Conservation (phyloP, 2,329 filamentous ascomycete genomes). For the Aspergillus sojae region DNA sequence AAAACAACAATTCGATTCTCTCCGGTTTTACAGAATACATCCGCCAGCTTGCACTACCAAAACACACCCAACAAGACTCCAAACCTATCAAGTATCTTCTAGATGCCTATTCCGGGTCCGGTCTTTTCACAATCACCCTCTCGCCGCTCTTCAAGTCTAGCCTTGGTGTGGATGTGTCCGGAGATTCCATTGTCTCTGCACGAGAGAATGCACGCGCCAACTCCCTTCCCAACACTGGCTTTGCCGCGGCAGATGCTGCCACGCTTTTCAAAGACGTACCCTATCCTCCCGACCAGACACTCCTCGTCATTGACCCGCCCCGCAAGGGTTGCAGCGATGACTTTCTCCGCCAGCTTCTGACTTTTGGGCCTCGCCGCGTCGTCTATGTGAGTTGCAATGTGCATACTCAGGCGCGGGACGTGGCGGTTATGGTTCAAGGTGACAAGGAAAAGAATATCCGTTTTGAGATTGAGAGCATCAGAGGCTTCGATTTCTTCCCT, state of each 20-base stretch:
- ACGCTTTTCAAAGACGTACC: slow-evolving; percentile 76
- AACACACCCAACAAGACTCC: slow-evolving; percentile 33
- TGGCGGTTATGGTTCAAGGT: slow-evolving; percentile 82
- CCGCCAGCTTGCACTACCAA: slow-evolving; percentile 72
- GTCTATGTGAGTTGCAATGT: slow-evolving; percentile 98
- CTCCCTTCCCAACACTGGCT: slow-evolving; percentile 72
- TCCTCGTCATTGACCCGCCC: slow-evolving; percentile 95
- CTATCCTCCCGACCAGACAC: slow-evolving; percentile 78
- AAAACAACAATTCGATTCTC: slow-evolving; percentile 99
- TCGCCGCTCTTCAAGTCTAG: slow-evolving; percentile 77
- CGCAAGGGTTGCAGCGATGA: slow-evolving; percentile 88
- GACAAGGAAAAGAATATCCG: slow-evolving; percentile 40
- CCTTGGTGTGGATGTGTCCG: slow-evolving; percentile 87
- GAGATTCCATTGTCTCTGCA: slow-evolving; percentile 76
- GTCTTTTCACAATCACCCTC: slow-evolving; percentile 94
- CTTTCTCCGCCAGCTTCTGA: slow-evolving; percentile 79
- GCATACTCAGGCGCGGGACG: slow-evolving; percentile 92
- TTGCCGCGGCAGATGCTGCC: slow-evolving; percentile 86
- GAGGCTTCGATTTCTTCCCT: slow-evolving; percentile 97
- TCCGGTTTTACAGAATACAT: slow-evolving; percentile 84
- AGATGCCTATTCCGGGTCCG: slow-evolving; percentile 95
- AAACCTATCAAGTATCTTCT: slow-evolving; percentile 78
- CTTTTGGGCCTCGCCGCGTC: slow-evolving; percentile 75
- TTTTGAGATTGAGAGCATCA: slow-evolving; percentile 87
- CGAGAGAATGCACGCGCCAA: slow-evolving; percentile 78